Percentiles rank a stretch among this genome's conserved stretches.
phyloP scores from a whole-genome alignment of 2,329 filamentous ascomycete genomes.

The Bretziella fagacearum region DNA sequence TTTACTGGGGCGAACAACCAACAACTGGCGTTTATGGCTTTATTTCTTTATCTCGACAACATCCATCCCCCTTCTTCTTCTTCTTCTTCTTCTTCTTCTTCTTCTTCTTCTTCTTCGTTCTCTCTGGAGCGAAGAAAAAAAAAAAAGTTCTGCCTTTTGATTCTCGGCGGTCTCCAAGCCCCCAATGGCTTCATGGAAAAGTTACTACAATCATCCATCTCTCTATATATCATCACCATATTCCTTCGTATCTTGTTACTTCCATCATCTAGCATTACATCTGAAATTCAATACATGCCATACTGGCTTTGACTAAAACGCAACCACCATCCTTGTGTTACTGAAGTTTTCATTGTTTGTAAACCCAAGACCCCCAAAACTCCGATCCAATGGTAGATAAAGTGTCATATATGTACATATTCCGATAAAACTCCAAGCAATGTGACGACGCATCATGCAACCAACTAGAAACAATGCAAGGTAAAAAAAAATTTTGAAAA shows the following conservation, averaged over 20 bases:
- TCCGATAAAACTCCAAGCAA: no score
- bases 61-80: not conserved
- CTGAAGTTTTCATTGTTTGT: no score
- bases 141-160: not conserved
- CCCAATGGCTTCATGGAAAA: not conserved
- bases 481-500: not conserved
- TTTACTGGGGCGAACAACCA: slow-evolving; percentile 9
- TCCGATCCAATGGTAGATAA: no score
- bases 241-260: not conserved
- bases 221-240: not conserved
- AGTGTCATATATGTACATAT: no score
- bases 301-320: not conserved
- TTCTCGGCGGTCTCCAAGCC: not conserved
- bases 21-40: slow-evolving; percentile 12
- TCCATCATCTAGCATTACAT: not conserved
- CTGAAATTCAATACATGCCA: not conserved
- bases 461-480: not conserved
- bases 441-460: no score
- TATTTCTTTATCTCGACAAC: not conserved
- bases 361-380: no score
- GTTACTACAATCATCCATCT: not conserved
- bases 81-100: no score
- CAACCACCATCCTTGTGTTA: no score
- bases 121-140: no score
- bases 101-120: not conserved